Percentiles rank a stretch among this genome's conserved stretches.
These are phyloP conservation scores for Termitomyces sp. DNA, from an alignment of 768 basidiomycete genomes.

Conservation along the genomic window DNA sequence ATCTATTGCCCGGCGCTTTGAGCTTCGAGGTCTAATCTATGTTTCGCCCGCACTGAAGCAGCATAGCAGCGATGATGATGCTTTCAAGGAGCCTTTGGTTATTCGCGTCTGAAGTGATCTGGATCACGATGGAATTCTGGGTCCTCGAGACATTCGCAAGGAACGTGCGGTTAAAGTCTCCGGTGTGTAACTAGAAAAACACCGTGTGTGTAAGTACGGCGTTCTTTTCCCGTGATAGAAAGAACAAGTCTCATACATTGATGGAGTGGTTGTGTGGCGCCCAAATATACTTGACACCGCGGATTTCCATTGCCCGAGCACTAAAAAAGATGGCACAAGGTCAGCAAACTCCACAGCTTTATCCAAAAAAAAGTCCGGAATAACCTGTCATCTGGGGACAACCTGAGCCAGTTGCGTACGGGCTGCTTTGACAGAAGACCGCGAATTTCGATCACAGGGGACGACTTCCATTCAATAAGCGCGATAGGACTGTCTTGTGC, in stretches of 20 bases:
- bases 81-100: slow-evolving; percentile 51
- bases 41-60: slow-evolving; percentile 59
- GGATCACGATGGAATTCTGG: slow-evolving; percentile 43
- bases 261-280: slow-evolving; percentile 49
- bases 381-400: slow-evolving; percentile 45
- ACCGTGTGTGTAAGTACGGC: background rate
- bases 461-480: slow-evolving; percentile 55
- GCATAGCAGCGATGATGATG: slow-evolving; percentile 44
- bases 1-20: background rate
- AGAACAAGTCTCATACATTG: slow-evolving; percentile 36
- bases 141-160: slow-evolving; percentile 48
- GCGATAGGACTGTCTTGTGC: slow-evolving; percentile 42
- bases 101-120: slow-evolving; percentile 53
- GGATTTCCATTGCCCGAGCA: slow-evolving; percentile 48
- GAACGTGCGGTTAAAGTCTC: slow-evolving; percentile 28
- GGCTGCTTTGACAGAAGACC: slow-evolving; percentile 45
- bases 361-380: slow-evolving; percentile 4
- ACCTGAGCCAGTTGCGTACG: slow-evolving; percentile 49
- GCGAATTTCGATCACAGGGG: slow-evolving; percentile 50
- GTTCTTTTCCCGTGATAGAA: background rate
- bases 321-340: slow-evolving; percentile 19
- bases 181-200: slow-evolving; percentile 42
- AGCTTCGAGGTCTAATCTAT: slow-evolving; percentile 39
- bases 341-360: background rate
- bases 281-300: slow-evolving; percentile 52